Evolutionary conservation across 192 early-diverging fungal species (phyloP), one percentile per base, ranked within the genome.

Genomic region (Coemansia sp.): DNA sequence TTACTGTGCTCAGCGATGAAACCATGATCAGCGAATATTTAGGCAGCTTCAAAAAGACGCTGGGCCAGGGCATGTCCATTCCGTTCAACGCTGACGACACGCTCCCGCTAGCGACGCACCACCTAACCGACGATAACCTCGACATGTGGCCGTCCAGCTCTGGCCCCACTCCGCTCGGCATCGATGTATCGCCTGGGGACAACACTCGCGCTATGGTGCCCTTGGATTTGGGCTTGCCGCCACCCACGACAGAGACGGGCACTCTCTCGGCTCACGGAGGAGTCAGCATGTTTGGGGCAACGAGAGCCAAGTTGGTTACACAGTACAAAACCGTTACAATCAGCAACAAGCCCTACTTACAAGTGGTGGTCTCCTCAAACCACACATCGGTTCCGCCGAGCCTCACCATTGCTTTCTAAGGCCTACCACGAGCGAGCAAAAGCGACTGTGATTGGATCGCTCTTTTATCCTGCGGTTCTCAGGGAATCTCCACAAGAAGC

Each of bases 121-220:
- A 59, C 29, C 62, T 50, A 8, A 60, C 44, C 38, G 64, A 39
- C 53, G 71, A 62, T 29, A 71, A 68, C 50, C 53, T 76, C 37
- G 80, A 82, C 45, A 44, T 76, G 50, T 82, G 80, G 75, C 80
- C 75, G 8, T 47, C 60, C 44, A 76, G 71, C 59, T 76, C 71
- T 27, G 67, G 40, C 18, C 67, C 71, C 22, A 59, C 67, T 20
- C 44, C 62, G 43, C 41, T 50, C 30, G 29, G 64, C 49, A 47
- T 68, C 38, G 53, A 66, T 64, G 35, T 69, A 1, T 18, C 29
- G 22, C 34, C 29, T 13, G 40, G 40, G n/a, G 76, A 52, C 29
- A 64, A 60, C 55, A 29, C 60, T 11, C 68, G 63, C 40, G 10
- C 62, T 24, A 47, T 56, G 32, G n/a, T 40, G 29, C 59, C 74